Evolutionary conservation across 176 grass and related monocot species (phyloP), one percentile per base, ranked within the genome.

Genomic region (Hordeum marinum): DNA sequence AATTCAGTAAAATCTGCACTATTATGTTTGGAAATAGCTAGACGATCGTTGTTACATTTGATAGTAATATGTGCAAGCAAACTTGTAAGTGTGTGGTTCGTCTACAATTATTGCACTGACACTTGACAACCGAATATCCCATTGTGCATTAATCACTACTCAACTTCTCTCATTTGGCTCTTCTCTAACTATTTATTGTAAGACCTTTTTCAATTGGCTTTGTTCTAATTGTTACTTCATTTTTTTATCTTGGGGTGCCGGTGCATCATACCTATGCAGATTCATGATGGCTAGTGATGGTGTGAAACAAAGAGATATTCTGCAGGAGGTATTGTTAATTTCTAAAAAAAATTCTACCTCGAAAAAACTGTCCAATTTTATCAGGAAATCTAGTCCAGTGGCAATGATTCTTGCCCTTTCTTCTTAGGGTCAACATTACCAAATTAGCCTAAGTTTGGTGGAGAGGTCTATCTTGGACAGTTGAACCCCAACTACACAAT

Each of bases 261-360:
- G 32, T 77, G 42, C 72, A 57, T 87, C 35, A 78, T 84, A 76
- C 84, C 61, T 63, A 32, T 92, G 70, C 80, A 98, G 96, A 86
- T 98, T 93, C 81, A 95, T 98, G 96, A 98, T 95, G 93, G 93
- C 93, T 23, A 83, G 63, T 89, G 96, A 98, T 89, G 91, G 96
- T 77, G 81, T 98, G 80, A 98, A 95, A 62, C 87, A 90, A 81
- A 92, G 93, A 80, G 89, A 93, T 11, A 64, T 94, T 79, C 37
- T 95, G 10, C 63, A 88, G 14, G 83, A 95, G 89, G 96, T 98
- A 84, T 72, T 75, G 42, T 63, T 63, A 55, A 63, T 65, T 5
- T 85, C 7, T 17, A 17, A 17, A 52, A 35, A 52, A 17, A 52
- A 52, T 18, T 18, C 48, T 6, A 50, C 48, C 14, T 18, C 13